A percentile compares a stretch with the other conserved stretches of the same genome.
Evolutionary conservation across 331 rosid genomes (phyloP).

Genomic region (Phaseolus coccineus): DNA sequence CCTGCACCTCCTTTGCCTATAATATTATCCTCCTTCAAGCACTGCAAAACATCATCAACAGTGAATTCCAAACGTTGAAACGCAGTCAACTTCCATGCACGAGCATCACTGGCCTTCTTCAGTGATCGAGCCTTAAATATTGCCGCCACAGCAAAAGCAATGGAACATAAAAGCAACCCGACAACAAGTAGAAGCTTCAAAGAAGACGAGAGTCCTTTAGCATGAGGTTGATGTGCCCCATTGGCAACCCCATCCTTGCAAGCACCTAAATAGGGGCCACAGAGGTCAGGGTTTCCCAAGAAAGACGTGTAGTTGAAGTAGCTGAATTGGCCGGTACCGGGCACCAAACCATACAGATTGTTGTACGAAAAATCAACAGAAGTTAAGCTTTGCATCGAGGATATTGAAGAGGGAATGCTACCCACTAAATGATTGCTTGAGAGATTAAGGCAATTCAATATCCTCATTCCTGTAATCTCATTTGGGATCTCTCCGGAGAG

Average conservation of each 20-base stretch:
- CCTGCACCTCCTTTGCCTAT: constrained; percentile 98
- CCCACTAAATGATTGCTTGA: constrained; percentile 91
- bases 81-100: constrained; percentile 90
- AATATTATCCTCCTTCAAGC: constrained; percentile 82
- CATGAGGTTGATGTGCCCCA: constrained; percentile 62
- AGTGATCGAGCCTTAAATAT: constrained; percentile 83
- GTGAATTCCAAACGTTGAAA: constrained; percentile 94
- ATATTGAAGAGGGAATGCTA: constrained; percentile 71
- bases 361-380: constrained; percentile 94
- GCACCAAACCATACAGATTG: constrained; percentile 96
- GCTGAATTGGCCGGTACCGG: constrained; percentile 94
- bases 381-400: constrained; percentile 95
- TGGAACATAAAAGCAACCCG: constrained; percentile 76
- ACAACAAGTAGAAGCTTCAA: constrained; percentile 79
- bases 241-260: constrained; percentile 79
- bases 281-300: constrained; percentile 83
- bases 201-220: constrained; percentile 75
- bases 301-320: constrained; percentile 96
- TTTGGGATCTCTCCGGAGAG: constrained; percentile 81
- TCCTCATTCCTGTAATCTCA: constrained; percentile 80
- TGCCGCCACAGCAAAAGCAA: constrained; percentile 74
- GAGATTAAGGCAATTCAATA: constrained; percentile 83
- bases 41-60: constrained; percentile 84
- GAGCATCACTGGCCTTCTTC: constrained; percentile 79
- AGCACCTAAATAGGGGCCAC: constrained; percentile 91